phyloP scores from a whole-genome alignment of 805 yeast genomes.

The Starmerella ratchasimensis region DNA sequence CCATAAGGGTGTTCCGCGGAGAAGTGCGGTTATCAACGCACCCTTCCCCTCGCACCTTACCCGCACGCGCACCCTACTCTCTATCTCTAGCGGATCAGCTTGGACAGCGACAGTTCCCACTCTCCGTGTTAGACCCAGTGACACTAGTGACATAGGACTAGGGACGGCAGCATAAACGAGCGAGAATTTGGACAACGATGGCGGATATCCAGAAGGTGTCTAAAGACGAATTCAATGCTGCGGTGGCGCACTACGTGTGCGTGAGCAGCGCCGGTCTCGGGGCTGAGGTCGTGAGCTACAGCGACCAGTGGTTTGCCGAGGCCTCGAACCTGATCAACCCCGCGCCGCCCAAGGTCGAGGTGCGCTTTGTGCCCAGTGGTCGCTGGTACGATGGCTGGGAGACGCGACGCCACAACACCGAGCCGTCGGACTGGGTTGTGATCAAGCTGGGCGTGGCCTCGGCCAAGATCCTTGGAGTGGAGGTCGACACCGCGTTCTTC shows the following conservation, averaged over 20 bases:
- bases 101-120: too few relatives aligned
- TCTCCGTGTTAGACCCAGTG: too few relatives aligned
- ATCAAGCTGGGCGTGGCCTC: conserved; percentile 70
- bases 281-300: conserved; percentile 51
- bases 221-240: conserved; percentile 17
- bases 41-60: too few relatives aligned
- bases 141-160: too few relatives aligned
- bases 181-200: too few relatives aligned
- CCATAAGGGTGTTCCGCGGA: too few relatives aligned
- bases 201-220: conserved; percentile 9
- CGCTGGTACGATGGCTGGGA: conserved; percentile 99
- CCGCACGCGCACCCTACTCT: too few relatives aligned
- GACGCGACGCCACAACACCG: conserved; percentile 82
- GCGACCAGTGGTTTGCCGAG: conserved; percentile 93
- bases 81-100: too few relatives aligned
- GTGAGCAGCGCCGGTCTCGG: conserved; percentile 78
- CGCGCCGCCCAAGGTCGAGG: conserved; percentile 64
- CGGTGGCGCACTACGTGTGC: conserved; percentile 31
- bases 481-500: conserved; percentile 87
- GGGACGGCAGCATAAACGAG: too few relatives aligned
- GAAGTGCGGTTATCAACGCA: too few relatives aligned
- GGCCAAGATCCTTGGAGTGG: conserved; percentile 69
- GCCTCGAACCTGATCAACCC: conserved; percentile 80
- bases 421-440: conserved; percentile 77
- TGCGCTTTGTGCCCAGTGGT: conserved; percentile 67